Conservation (phyloP, 1,284 basidiomycete genomes). For the Naganishia liquefaciens region DNA sequence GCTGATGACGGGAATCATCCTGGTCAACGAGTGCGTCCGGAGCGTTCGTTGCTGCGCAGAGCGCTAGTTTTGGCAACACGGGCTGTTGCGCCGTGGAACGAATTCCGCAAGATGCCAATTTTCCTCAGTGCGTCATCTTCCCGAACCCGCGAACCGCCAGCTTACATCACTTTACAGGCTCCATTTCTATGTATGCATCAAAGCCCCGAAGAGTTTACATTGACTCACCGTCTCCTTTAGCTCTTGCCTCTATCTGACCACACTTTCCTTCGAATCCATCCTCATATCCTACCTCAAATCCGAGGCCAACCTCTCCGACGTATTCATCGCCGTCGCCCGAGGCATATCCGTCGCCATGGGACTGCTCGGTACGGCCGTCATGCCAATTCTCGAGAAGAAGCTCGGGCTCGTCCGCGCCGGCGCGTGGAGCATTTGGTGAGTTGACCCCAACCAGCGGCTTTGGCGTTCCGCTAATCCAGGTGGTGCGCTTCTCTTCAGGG, state of each 20-base stretch:
- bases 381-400: slow-evolving; percentile 54
- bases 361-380: slow-evolving; percentile 54
- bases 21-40: neutral
- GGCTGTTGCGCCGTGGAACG: slow-evolving; percentile 48
- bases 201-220: neutral
- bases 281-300: slow-evolving; percentile 45
- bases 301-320: slow-evolving; percentile 41
- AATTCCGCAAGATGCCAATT: slow-evolving; percentile 54
- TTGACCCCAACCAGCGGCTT: too few relatives aligned
- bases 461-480: too few relatives aligned
- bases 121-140: slow-evolving; percentile 47
- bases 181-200: slow-evolving; percentile 40
- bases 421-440: slow-evolving; percentile 55
- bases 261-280: slow-evolving; percentile 54
- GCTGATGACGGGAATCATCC: neutral
- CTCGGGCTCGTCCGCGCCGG: slow-evolving; percentile 57
- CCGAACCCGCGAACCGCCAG: neutral
- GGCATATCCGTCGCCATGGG: slow-evolving; percentile 56
- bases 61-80: neutral
- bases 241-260: slow-evolving; percentile 57
- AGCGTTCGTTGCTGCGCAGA: neutral
- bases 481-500: too few relatives aligned
- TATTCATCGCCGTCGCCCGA: slow-evolving; percentile 55
- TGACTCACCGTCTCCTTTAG: slow-evolving; percentile 36
- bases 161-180: slow-evolving; percentile 36